A percentile compares a stretch with the other conserved stretches of the same genome.
Conservation (phyloP, 306 rosid genomes). For the Cicer pinnatifidum region DNA sequence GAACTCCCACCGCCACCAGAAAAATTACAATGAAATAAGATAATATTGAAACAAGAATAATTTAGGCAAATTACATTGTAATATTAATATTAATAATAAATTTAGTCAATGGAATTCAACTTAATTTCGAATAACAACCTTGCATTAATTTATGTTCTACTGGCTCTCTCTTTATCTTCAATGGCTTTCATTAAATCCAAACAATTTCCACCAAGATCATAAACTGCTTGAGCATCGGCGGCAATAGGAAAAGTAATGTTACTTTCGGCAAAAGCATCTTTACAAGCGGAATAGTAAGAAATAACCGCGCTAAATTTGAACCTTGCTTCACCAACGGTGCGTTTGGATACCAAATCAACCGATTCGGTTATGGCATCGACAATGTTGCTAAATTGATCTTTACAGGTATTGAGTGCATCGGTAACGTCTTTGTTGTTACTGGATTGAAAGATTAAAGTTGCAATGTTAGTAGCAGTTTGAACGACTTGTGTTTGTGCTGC, state of each 20-base stretch:
- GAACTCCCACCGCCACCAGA: too few species aligned
- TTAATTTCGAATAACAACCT: too few species aligned
- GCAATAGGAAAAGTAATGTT: not conserved
- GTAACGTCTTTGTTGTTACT: accelerated
- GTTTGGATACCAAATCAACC: accelerated
- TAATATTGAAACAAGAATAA: too few species aligned
- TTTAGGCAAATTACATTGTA: too few species aligned
- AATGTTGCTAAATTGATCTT: not conserved
- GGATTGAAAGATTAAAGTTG: accelerated
- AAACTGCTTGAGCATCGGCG: accelerated
- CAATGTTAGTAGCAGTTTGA: not conserved
- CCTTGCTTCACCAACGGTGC: not conserved
- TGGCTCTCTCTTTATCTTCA: not conserved
- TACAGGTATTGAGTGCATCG: not conserved
- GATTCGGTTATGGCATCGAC: not conserved
- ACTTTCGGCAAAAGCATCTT: not conserved
- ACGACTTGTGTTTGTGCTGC: not conserved
- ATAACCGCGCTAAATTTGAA: not conserved
- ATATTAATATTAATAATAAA: too few species aligned
- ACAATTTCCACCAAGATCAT: not conserved
- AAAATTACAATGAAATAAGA: too few species aligned
- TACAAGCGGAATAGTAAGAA: not conserved
- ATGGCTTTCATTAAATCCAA: conserved; percentile 36
- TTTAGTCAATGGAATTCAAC: too few species aligned
- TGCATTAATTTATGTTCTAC: too few species aligned